Conservation (phyloP, 2,329 filamentous ascomycete genomes). For the Dissoconium aciculare region DNA sequence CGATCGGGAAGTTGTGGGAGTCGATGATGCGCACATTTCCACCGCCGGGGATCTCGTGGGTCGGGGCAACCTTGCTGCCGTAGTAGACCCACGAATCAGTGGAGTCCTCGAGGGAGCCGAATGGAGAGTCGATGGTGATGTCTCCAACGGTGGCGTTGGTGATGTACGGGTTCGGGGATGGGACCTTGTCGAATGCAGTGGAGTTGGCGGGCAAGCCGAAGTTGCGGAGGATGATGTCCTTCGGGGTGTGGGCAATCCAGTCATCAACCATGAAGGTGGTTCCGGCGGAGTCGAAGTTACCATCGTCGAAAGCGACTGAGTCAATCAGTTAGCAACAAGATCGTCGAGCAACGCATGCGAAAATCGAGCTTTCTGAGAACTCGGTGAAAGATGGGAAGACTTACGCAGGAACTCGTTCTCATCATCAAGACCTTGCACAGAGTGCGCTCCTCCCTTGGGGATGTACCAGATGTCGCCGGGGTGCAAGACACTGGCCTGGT, state of each 20-base stretch:
- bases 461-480: constrained; percentile 19
- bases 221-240: constrained; percentile 50
- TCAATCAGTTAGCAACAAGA: no score
- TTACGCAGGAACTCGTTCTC: constrained; percentile 53
- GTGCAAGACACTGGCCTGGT: constrained; percentile 35
- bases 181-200: constrained; percentile 45
- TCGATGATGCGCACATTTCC: constrained; percentile 48
- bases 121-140: constrained; percentile 34
- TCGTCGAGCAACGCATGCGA: no score
- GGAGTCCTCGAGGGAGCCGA: constrained; percentile 38
- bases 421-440: constrained; percentile 48
- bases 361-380: no score
- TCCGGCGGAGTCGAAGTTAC: constrained; percentile 44
- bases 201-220: constrained; percentile 34
- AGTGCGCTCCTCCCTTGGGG: constrained; percentile 41
- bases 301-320: constrained; percentile 11
- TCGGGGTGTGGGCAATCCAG: constrained; percentile 53
- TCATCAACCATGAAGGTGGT: constrained; percentile 54
- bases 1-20: constrained; percentile 50
- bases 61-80: constrained; percentile 32
- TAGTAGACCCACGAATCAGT: constrained; percentile 50
- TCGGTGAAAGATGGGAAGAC: constrained; percentile 55
- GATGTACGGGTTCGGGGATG: constrained; percentile 46
- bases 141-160: constrained; percentile 40
- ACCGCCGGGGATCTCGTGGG: constrained; percentile 37